phyloP scores from a whole-genome alignment of 75 land plant species.

The Picea sitchensis region DNA sequence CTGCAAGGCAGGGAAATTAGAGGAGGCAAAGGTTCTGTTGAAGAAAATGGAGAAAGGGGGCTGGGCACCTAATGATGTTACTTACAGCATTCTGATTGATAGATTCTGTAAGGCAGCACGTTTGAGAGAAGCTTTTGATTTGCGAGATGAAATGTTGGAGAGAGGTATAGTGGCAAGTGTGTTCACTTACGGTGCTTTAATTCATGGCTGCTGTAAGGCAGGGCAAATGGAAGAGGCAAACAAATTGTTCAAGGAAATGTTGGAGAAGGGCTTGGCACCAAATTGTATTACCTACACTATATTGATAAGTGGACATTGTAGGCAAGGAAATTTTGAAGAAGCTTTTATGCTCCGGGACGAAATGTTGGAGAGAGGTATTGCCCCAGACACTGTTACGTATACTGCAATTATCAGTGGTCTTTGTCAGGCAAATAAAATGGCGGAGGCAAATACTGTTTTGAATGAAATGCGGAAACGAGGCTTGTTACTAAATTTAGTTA shows the following conservation, averaged over 20 bases:
- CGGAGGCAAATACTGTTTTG: slow-evolving; percentile 48
- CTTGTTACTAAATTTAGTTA: slow-evolving; percentile 50
- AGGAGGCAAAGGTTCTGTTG: slow-evolving; percentile 65
- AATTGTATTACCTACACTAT: slow-evolving; percentile 52
- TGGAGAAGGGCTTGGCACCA: slow-evolving; percentile 49
- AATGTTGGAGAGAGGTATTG: slow-evolving; percentile 53
- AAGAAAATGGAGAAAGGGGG: slow-evolving; percentile 55
- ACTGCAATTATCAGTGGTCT: slow-evolving; percentile 62
- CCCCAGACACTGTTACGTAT: slow-evolving; percentile 43
- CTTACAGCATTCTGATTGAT: slow-evolving; percentile 76
- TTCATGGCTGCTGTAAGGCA: slow-evolving; percentile 54
- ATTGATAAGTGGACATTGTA: slow-evolving; percentile 62
- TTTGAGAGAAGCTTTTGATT: slow-evolving; percentile 38
- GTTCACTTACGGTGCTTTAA: slow-evolving; percentile 73
- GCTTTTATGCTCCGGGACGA: slow-evolving; percentile 54
- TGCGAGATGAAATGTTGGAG: slow-evolving; percentile 50
- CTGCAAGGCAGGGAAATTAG: slow-evolving; percentile 50
- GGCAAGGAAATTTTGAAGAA: slow-evolving; percentile 29
- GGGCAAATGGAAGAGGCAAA: slow-evolving; percentile 62
- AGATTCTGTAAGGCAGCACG: slow-evolving; percentile 59
- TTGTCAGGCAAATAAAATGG: slow-evolving; percentile 52
- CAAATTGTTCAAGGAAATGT: slow-evolving; percentile 47
- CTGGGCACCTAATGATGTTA: slow-evolving; percentile 63
- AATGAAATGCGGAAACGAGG: slow-evolving; percentile 42
- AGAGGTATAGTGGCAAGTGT: slow-evolving; percentile 43